Percentiles rank a stretch among this genome's conserved stretches.
Evolutionary conservation across 352 stramenopile species (phyloP).

Genomic region (Globisporangium parvum): DNA sequence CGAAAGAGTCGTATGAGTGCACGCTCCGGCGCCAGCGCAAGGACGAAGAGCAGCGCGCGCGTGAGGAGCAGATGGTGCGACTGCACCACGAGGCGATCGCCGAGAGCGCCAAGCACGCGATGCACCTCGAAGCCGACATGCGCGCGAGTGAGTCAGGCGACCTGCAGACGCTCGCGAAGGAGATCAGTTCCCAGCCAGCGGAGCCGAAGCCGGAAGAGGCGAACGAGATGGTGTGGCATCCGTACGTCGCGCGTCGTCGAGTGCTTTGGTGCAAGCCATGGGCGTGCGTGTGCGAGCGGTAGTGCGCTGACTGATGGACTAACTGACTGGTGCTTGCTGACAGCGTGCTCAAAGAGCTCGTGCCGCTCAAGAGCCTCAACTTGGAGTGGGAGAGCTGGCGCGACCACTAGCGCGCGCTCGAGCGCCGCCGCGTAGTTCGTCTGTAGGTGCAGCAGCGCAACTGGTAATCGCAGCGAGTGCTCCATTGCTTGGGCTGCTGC

Average conservation of each 20-base stretch:
- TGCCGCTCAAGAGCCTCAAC: slow-evolving; percentile 73
- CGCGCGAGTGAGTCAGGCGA: slow-evolving; percentile 35
- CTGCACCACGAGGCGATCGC: slow-evolving; percentile 67
- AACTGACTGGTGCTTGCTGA: not conserved
- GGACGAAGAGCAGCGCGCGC: slow-evolving; percentile 57
- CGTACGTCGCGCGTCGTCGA: slow-evolving; percentile 33
- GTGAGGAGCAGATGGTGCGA: slow-evolving; percentile 61
- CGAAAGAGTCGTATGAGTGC: slow-evolving; percentile 38
- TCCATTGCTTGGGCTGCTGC: too few relatives aligned
- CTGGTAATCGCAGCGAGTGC: too few relatives aligned
- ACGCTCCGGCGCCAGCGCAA: slow-evolving; percentile 45
- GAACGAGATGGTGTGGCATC: slow-evolving; percentile 81
- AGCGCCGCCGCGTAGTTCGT: too few relatives aligned
- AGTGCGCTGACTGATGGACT: not conserved
- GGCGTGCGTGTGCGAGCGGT: not conserved
- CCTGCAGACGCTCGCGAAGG: slow-evolving; percentile 56
- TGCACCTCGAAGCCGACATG: slow-evolving; percentile 68
- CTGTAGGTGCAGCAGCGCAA: too few relatives aligned
- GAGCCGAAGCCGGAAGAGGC: slow-evolving; percentile 55
- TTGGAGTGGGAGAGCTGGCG: slow-evolving; percentile 80
- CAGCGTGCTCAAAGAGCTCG: slow-evolving; percentile 69
- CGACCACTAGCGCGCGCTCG: slow-evolving; percentile 37
- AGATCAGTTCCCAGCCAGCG: slow-evolving; percentile 38
- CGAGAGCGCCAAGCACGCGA: slow-evolving; percentile 63
- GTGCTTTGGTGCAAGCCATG: not conserved